phyloP scores from a whole-genome alignment of 345 rosid genomes.

The Eucalyptus polybractea region DNA sequence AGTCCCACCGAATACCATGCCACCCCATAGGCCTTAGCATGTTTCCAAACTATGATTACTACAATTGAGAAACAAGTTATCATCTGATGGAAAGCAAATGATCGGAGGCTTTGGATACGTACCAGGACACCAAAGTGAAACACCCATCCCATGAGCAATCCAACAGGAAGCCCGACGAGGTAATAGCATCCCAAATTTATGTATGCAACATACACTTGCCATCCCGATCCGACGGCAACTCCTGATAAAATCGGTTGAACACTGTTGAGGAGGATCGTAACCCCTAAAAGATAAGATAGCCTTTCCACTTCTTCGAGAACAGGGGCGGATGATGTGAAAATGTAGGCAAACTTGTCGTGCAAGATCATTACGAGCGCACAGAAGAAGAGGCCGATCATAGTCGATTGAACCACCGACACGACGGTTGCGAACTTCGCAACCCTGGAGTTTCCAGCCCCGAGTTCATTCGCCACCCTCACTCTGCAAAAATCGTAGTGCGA shows the following conservation, averaged over 20 bases:
- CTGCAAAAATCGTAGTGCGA: background rate
- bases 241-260: conserved; percentile 41
- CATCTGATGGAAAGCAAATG: background rate
- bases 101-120: background rate
- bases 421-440: conserved; percentile 15
- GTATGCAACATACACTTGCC: conserved; percentile 61
- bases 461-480: conserved; percentile 22
- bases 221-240: conserved; percentile 79
- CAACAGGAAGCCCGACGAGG: conserved; percentile 57
- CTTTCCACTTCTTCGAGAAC: conserved; percentile 9
- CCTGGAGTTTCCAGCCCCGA: conserved; percentile 16
- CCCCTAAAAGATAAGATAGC: conserved; percentile 3
- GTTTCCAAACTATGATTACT: background rate
- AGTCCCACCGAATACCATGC: conserved; percentile 32
- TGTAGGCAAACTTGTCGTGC: background rate
- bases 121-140: conserved; percentile 52
- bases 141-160: conserved; percentile 50
- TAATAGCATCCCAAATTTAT: conserved; percentile 68
- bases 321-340: conserved; percentile 10
- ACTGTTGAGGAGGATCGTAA: conserved; percentile 21
- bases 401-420: conserved; percentile 8
- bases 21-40: conserved; percentile 61
- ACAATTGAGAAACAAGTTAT: background rate
- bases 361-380: conserved; percentile 3
- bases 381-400: conserved; percentile 6